These are phyloP conservation scores for Tillandsia leiboldiana DNA, from an alignment of 176 grass and related monocot species.

Conservation along the genomic window DNA sequence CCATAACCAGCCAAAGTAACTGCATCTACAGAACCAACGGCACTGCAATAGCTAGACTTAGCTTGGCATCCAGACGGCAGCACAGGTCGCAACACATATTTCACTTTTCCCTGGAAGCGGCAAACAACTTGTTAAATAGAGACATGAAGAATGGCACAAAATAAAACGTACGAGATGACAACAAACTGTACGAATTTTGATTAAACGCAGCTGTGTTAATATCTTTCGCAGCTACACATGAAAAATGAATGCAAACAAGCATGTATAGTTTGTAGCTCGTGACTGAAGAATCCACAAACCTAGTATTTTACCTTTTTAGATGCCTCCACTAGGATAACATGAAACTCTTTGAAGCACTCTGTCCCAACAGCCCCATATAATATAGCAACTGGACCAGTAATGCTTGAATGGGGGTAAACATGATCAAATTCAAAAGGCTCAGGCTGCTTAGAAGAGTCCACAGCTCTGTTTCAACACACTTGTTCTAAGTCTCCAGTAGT, in stretches of 20 bases:
- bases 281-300: neutral
- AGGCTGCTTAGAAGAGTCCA: slow-evolving; percentile 41
- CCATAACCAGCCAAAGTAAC: slow-evolving; percentile 95
- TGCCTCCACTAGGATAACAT: slow-evolving; percentile 57
- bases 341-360: slow-evolving; percentile 88
- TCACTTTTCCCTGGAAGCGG: slow-evolving; percentile 69
- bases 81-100: slow-evolving; percentile 70
- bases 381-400: slow-evolving; percentile 51
- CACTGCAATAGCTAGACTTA: slow-evolving; percentile 66
- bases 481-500: slow-evolving; percentile 14
- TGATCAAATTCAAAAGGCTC: slow-evolving; percentile 96
- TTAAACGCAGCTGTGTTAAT: too few species aligned
- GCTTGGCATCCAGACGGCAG: slow-evolving; percentile 72
- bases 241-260: too few species aligned
- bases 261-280: too few species aligned
- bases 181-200: too few species aligned
- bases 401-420: slow-evolving; percentile 52
- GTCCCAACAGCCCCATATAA: slow-evolving; percentile 90
- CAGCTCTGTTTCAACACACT: slow-evolving; percentile 35
- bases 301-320: slow-evolving; percentile 61
- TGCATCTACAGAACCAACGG: slow-evolving; percentile 72
- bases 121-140: slow-evolving; percentile 1
- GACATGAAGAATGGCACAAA: neutral
- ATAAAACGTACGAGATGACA: neutral
- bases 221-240: too few species aligned